A percentile compares a stretch with the other conserved stretches of the same genome.
Conservation (phyloP, 2,329 filamentous ascomycete species). For the Scopulariopsis brevicaulis region DNA sequence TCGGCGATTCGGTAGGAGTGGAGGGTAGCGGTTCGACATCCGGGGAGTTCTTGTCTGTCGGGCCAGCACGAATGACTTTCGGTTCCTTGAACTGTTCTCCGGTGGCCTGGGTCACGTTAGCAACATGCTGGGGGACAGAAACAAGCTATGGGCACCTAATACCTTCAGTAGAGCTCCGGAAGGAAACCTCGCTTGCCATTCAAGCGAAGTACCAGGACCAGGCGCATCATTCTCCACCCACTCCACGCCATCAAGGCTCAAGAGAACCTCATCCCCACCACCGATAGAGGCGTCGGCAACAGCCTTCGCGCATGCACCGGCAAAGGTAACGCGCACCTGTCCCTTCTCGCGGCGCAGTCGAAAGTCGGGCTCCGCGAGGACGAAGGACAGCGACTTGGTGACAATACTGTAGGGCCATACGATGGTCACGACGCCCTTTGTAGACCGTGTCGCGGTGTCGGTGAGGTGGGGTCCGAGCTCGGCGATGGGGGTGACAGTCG, state of each 20-base stretch:
- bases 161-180: slow-evolving; percentile 37
- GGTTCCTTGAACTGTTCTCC: slow-evolving; percentile 31
- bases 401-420: slow-evolving; percentile 87
- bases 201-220: slow-evolving; percentile 35
- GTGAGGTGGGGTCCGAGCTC: slow-evolving; percentile 37
- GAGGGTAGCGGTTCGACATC: slow-evolving; percentile 5
- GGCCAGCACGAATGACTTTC: slow-evolving; percentile 41
- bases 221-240: slow-evolving; percentile 47
- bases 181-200: slow-evolving; percentile 47
- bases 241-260: slow-evolving; percentile 57
- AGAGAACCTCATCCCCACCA: slow-evolving; percentile 64
- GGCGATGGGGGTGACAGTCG: slow-evolving; percentile 36
- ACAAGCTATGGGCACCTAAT: slow-evolving; percentile 3
- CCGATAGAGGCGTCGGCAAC: slow-evolving; percentile 57
- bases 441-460: slow-evolving; percentile 25
- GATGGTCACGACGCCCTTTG: slow-evolving; percentile 69
- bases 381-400: slow-evolving; percentile 60
- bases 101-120: slow-evolving; percentile 9
- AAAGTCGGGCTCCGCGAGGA: slow-evolving; percentile 77
- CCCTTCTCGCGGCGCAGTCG: slow-evolving; percentile 66
- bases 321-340: slow-evolving; percentile 70
- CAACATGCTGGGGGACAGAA: neutral
- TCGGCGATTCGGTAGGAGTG: neutral
- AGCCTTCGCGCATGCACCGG: slow-evolving; percentile 56
- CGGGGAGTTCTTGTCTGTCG: slow-evolving; percentile 10